phyloP scores from a whole-genome alignment of 495 filamentous ascomycete genomes.

The Podospora fimiseda region DNA sequence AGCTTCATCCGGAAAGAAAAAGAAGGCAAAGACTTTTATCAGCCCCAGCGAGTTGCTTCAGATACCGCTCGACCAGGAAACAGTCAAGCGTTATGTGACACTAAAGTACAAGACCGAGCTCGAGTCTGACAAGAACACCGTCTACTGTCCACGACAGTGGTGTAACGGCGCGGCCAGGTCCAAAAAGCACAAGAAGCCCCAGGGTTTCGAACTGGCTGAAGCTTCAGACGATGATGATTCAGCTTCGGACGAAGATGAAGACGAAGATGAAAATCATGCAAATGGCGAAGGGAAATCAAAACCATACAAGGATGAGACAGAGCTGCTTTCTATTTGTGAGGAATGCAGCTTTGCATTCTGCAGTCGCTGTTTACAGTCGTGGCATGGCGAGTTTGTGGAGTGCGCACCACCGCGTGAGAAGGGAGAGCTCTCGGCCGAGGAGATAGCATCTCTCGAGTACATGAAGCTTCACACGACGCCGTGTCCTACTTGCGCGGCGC shows the following conservation, averaged over 20 bases:
- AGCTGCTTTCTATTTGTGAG: conserved; percentile 71
- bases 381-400: conserved; percentile 77
- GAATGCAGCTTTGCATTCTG: conserved; percentile 93
- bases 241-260: conserved; percentile 44
- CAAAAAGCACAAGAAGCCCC: conserved; percentile 68
- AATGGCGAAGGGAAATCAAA: conserved; percentile 31
- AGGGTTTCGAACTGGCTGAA: conserved; percentile 43
- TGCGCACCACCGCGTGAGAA: conserved; percentile 55
- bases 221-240: conserved; percentile 37
- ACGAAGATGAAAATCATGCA: conserved; percentile 34
- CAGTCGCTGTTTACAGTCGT: conserved; percentile 54
- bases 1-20: conserved; percentile 25
- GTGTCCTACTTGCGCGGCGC: conserved; percentile 85
- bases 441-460: conserved; percentile 77
- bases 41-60: conserved; percentile 83
- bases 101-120: conserved; percentile 88
- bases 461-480: conserved; percentile 70
- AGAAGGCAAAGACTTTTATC: conserved; percentile 56
- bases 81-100: conserved; percentile 76
- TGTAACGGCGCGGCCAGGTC: conserved; percentile 87
- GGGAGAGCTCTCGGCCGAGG: conserved; percentile 68
- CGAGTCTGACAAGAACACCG: conserved; percentile 81
- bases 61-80: conserved; percentile 67
- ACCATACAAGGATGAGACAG: conserved; percentile 20
- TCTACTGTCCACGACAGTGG: conserved; percentile 93